A percentile compares a stretch with the other conserved stretches of the same genome.
phyloP scores from a whole-genome alignment of 2,329 filamentous ascomycete genomes.

The Cercospora sp. region DNA sequence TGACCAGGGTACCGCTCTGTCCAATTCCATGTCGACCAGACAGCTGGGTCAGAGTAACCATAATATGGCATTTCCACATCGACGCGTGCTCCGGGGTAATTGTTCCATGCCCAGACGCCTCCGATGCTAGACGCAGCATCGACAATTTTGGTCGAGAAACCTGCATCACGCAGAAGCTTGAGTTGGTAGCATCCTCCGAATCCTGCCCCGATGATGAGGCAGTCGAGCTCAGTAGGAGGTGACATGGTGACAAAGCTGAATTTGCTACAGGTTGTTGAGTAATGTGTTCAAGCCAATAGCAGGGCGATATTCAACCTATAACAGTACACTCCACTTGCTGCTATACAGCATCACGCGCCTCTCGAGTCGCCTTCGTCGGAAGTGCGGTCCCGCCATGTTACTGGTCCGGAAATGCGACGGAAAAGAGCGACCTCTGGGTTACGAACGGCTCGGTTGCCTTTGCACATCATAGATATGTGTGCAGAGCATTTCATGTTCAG shows the following conservation, averaged over 20 bases:
- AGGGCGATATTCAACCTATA: background rate
- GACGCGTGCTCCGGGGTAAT: constrained; percentile 47
- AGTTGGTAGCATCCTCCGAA: constrained; percentile 26
- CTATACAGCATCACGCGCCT: background rate
- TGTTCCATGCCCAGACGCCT: constrained; percentile 41
- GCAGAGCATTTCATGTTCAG: background rate
- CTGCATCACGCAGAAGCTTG: constrained; percentile 34
- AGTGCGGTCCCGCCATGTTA: background rate
- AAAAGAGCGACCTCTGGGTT: background rate
- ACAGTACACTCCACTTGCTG: background rate
- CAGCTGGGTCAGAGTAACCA: constrained; percentile 48
- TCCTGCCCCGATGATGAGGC: constrained; percentile 22
- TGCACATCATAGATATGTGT: background rate
- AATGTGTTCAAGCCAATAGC: background rate
- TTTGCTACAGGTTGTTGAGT: background rate
- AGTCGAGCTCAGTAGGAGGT: constrained; percentile 1
- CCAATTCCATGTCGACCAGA: constrained; percentile 59
- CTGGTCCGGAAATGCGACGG: background rate
- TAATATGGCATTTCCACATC: constrained; percentile 51
- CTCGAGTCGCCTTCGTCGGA: background rate
- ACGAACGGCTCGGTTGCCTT: background rate
- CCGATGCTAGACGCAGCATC: constrained; percentile 39
- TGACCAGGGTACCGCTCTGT: constrained; percentile 32
- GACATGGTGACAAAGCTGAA: background rate
- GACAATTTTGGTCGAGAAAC: constrained; percentile 36